Evolutionary conservation across 495 filamentous ascomycete species (phyloP), one percentile per base, ranked within the genome.

Genomic region (Penicillium bovifimosum): DNA sequence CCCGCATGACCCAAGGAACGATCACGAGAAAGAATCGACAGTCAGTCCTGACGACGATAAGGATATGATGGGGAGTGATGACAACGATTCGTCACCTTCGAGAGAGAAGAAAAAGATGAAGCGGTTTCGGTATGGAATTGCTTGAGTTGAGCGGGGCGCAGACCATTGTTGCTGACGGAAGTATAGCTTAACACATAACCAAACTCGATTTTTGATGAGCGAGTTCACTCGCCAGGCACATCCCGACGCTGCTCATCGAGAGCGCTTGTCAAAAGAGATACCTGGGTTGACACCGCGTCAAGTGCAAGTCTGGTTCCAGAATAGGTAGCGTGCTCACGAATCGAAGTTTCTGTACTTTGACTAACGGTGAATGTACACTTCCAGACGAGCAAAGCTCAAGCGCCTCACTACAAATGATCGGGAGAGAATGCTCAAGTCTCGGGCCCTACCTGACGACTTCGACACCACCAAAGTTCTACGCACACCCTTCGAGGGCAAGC

Each of bases 241-340:
- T 72, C 92, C 92, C 10, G 91, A 97, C 67, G 91, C 92, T 28
- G 87, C 89, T 39, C 91, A 97, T 71, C 81, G 92, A 50, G 91
- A 96, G 68, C 78, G 91, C 29, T 74, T 97, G 45, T 92, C 92
- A 29, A 77, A 87, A 50, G 92, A 96, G 63, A 96, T 97, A 46
- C 92, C 92, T 38, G 92, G 92, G 9, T 73, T 97, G 39, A 96
- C 88, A 53, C 90, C 92, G 35, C 83, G 92, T 52, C 92, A 97
- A 65, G 92, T 97, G 8, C 92, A 97, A 73, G 92, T 97, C 52
- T 97, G 92, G 92, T 97, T 97, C 69, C 92, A 97, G 70, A 97
- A 97, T 71, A 83, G 92, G 92, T 96, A 78, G 57, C 79, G 66
- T 47, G 24, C 50, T 62, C 42, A 54, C 59, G 54, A 6, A 33